A percentile compares a stretch with the other conserved stretches of the same genome.
phyloP scores from a whole-genome alignment of 768 basidiomycete species.

The Boletus edulis region DNA sequence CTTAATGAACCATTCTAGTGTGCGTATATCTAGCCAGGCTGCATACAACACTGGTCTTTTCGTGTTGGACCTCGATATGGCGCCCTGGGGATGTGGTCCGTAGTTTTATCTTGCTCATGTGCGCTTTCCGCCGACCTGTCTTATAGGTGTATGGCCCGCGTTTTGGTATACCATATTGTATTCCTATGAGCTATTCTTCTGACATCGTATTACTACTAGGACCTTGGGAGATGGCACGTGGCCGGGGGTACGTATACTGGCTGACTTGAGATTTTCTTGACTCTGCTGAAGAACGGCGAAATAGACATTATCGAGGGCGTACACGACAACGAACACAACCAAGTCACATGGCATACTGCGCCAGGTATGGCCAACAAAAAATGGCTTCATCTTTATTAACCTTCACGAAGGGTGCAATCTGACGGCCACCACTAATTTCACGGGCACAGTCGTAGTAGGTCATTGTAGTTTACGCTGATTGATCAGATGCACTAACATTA shows the following conservation, averaged over 20 bases:
- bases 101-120: background rate
- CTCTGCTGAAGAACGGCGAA: conserved; percentile 57
- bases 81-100: conserved; percentile 85
- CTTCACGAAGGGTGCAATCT: conserved; percentile 51
- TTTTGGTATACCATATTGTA: conserved; percentile 53
- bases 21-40: conserved; percentile 68
- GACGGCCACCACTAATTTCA: conserved; percentile 52
- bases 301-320: conserved; percentile 86
- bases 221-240: conserved; percentile 50
- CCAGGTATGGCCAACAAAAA: conserved; percentile 41
- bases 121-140: conserved; percentile 1
- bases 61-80: conserved; percentile 77
- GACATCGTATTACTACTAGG: conserved; percentile 17
- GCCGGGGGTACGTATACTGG: conserved; percentile 52
- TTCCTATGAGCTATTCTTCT: background rate
- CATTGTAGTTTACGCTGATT: background rate
- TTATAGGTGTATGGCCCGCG: conserved; percentile 75
- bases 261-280: background rate
- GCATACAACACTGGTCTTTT: conserved; percentile 78
- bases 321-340: conserved; percentile 81
- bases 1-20: conserved; percentile 38
- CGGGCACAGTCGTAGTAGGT: conserved; percentile 63
- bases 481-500: conserved; percentile 1
- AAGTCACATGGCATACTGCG: conserved; percentile 78
- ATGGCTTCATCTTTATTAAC: background rate